Evolutionary conservation across 306 rosid genomes (phyloP).

Genomic region (Fragaria nilgerrensis): DNA sequence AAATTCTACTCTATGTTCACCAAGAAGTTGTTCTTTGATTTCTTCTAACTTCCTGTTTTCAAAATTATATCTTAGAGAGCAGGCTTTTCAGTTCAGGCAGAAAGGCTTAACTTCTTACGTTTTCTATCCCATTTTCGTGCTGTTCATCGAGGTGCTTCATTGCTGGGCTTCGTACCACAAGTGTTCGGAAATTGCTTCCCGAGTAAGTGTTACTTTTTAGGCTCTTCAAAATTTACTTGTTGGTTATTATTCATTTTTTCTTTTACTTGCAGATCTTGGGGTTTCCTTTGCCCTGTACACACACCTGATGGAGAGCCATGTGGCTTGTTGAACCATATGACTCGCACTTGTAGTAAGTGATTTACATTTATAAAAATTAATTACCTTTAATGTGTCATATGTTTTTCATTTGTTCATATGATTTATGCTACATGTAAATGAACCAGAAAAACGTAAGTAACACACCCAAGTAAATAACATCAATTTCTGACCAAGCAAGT

Average conservation of each 20-base stretch:
- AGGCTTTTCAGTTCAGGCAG: constrained; percentile 88
- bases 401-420: not conserved
- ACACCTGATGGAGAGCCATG: constrained; percentile 99
- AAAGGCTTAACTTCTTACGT: constrained; percentile 82
- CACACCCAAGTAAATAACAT: not conserved
- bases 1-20: not conserved
- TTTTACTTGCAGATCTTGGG: constrained; percentile 74
- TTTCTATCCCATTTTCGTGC: constrained; percentile 91
- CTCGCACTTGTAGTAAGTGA: constrained; percentile 66
- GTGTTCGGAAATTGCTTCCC: constrained; percentile 90
- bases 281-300: constrained; percentile 97
- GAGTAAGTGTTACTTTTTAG: constrained; percentile 54
- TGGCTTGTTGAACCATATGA: constrained; percentile 94
- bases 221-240: constrained; percentile 9
- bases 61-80: constrained; percentile 57
- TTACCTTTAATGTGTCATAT: not conserved
- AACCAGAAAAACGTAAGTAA: not conserved
- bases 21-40: not conserved
- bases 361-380: not conserved
- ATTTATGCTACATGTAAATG: not conserved
- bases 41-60: not conserved
- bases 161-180: constrained; percentile 94
- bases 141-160: constrained; percentile 96
- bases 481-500: not conserved
- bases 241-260: constrained; percentile 4